phyloP scores from a whole-genome alignment of 129 eudicot genomes.

The Helianthus tuberosus region DNA sequence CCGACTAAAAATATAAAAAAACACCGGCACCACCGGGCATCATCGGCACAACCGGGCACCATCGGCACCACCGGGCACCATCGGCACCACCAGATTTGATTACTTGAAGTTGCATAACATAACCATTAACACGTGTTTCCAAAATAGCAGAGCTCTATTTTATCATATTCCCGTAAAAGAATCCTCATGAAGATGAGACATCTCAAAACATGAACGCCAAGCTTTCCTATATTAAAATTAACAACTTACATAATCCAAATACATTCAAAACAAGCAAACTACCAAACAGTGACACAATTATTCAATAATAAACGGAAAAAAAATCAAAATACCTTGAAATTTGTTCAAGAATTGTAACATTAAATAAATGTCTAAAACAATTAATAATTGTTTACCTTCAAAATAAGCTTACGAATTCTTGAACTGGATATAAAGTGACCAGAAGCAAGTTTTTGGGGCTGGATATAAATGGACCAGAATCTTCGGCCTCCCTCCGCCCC shows the following conservation, averaged over 20 bases:
- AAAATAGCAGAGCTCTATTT: constrained; percentile 91
- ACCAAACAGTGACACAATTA: not conserved
- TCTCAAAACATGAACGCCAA: constrained; percentile 97
- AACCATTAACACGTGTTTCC: constrained; percentile 79
- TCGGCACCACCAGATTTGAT: no score
- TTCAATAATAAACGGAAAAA: not conserved
- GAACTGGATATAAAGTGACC: no score
- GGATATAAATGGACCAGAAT: no score
- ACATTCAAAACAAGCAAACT: constrained; percentile 22
- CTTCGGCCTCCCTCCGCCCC: no score
- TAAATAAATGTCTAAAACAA: constrained; percentile 1
- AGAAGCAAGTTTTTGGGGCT: no score
- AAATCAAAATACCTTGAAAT: not conserved
- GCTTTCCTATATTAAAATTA: constrained; percentile 66
- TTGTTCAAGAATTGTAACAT: constrained; percentile 21
- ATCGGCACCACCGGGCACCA: no score
- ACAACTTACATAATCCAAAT: not conserved
- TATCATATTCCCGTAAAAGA: constrained; percentile 95
- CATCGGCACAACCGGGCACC: no score
- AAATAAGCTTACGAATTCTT: constrained; percentile 35
- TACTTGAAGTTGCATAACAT: not conserved
- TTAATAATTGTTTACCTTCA: constrained; percentile 57
- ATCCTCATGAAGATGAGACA: constrained; percentile 98
- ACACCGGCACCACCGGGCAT: no score
- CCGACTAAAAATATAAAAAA: no score